Percentiles rank a stretch among this genome's conserved stretches.
Evolutionary conservation across 495 filamentous ascomycete genomes (phyloP).

Genomic region (Saxispiralis lemnorum): DNA sequence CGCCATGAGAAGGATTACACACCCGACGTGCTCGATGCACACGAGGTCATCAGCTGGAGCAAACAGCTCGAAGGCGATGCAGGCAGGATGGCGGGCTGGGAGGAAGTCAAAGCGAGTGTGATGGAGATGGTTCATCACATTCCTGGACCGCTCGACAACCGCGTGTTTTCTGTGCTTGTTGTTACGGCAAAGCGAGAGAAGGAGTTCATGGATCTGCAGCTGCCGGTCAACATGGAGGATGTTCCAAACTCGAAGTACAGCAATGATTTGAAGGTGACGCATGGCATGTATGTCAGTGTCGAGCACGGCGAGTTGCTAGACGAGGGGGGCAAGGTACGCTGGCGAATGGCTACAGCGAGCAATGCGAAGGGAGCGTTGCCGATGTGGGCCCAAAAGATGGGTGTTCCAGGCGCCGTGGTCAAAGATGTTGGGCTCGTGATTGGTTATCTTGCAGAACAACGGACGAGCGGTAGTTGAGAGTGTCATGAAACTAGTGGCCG

Average conservation of each 20-base stretch:
- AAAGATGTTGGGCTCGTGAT: slow-evolving; percentile 58
- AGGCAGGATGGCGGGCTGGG: slow-evolving; percentile 26
- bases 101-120: slow-evolving; percentile 32
- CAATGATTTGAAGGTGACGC: slow-evolving; percentile 3
- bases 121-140: slow-evolving; percentile 36
- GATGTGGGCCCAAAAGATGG: slow-evolving; percentile 47
- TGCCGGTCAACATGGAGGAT: slow-evolving; percentile 28
- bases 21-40: slow-evolving; percentile 41
- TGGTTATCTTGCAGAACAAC: slow-evolving; percentile 31
- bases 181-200: slow-evolving; percentile 19
- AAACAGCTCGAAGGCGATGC: slow-evolving; percentile 21
- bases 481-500: no score
- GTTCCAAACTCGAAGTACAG: slow-evolving; percentile 21
- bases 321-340: slow-evolving; percentile 30
- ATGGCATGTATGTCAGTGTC: slow-evolving; percentile 37
- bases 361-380: slow-evolving; percentile 34
- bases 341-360: slow-evolving; percentile 46
- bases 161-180: slow-evolving; percentile 38
- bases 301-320: slow-evolving; percentile 35
- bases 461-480: slow-evolving; percentile 1
- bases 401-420: slow-evolving; percentile 45
- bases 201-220: slow-evolving; percentile 19
- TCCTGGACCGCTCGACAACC: slow-evolving; percentile 31
- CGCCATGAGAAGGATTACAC: slow-evolving; percentile 57
- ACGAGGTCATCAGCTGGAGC: slow-evolving; percentile 37